Evolutionary conservation across 2,329 filamentous ascomycete species (phyloP), one percentile per base, ranked within the genome.

Genomic region (Penicillium sp.): DNA sequence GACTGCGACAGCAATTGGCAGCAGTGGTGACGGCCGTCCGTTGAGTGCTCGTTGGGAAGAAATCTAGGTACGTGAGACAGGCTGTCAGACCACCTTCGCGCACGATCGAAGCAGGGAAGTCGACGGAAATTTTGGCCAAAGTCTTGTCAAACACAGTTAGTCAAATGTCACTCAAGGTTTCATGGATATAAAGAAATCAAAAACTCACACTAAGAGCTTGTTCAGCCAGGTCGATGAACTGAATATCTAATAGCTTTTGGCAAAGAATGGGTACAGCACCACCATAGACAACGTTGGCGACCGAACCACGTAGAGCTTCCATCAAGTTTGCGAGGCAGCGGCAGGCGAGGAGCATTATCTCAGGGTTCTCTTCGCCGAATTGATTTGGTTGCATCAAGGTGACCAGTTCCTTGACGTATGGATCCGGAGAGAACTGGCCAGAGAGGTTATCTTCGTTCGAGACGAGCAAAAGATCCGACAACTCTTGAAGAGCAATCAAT

Each of bases 1-100:
- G 95, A 72, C 97, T 97, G 63, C 95, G 90, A 75, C 96, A 99
- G 79, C 95, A 99, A 73, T 99, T 99, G 57, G 95, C 96, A 10
- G 96, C 95, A 12, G 94, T 99, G 3, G 93, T 98, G 7, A 99
- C 95, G 6, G 95, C 95, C 14, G 94, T 97, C 65, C 95, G 87
- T 77, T 99, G 95, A 2, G 95, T 98, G 75, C 94, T 95, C 0
- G 95, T 99, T 15, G 94, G 90, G 71, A 99, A 99, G 78, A 99
- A 99, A 74, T 99, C 95, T 59, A 99, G 85, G 73, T 95, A 98
- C 0, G 91, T 96, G 65, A 99, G 80, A 71, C 95, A 99, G n/a
- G 95, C 95, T 1, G 91, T 96, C 63, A 99, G 82, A 11, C 95
- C 95, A 51, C 95, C 96, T 78, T 98, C 95, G 54, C 93, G 90